Evolutionary conservation across 495 filamentous ascomycete species (phyloP).

Genomic region (Penicillium tannophilum): DNA sequence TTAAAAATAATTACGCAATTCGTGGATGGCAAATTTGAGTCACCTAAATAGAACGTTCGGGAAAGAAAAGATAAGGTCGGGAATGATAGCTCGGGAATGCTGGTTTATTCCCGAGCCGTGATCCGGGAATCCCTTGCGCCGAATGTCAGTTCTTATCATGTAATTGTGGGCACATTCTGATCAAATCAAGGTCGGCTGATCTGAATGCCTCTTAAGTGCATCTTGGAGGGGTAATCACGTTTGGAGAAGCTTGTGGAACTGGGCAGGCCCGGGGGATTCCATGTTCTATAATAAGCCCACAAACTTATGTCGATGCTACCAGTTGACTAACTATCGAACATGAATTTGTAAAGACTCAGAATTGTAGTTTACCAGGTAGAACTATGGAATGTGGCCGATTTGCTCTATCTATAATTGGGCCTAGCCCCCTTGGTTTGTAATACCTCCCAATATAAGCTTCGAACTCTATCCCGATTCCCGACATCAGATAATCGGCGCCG

Average conservation of each 20-base stretch:
- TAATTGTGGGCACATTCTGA: conserved; percentile 13
- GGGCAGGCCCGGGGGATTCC: neutral
- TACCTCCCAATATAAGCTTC: too few species aligned
- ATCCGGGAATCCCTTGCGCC: conserved; percentile 21
- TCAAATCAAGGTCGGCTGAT: neutral
- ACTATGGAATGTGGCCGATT: too few species aligned
- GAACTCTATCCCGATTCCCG: too few species aligned
- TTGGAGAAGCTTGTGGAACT: neutral
- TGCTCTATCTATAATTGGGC: too few species aligned
- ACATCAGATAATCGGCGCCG: too few species aligned
- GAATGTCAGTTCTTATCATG: conserved; percentile 18
- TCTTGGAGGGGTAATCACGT: neutral
- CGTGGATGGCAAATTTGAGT: conserved; percentile 17
- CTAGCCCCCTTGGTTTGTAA: too few species aligned
- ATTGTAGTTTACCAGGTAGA: too few species aligned
- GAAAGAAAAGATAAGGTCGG: conserved; percentile 21
- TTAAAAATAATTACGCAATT: neutral
- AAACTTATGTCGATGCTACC: too few species aligned
- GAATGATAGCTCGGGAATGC: conserved; percentile 25
- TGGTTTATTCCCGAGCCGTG: conserved; percentile 28
- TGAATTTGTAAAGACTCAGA: too few species aligned
- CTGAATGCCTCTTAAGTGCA: neutral
- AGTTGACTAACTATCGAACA: too few species aligned
- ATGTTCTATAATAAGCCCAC: too few species aligned
- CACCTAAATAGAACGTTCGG: conserved; percentile 22